Conservation (phyloP, 2,329 filamentous ascomycete species). For the Botrytis byssoidea region DNA sequence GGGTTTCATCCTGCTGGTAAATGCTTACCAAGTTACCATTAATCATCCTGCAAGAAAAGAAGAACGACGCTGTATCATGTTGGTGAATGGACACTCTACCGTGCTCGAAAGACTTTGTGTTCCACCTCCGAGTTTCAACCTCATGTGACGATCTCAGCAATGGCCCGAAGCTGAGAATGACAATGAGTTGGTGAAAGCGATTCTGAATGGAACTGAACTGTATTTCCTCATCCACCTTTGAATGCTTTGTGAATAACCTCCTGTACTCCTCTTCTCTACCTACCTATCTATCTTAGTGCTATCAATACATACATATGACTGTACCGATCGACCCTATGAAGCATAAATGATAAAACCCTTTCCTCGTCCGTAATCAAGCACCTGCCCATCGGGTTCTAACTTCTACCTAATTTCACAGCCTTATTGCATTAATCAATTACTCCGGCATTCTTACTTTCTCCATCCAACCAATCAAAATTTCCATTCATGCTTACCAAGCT, state of each 20-base stretch:
- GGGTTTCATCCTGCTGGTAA: no score
- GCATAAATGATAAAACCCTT: not conserved
- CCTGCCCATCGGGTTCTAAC: not conserved
- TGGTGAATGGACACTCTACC: not conserved
- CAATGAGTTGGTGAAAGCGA: not conserved
- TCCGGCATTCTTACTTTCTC: not conserved
- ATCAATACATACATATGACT: not conserved
- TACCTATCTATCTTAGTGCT: not conserved
- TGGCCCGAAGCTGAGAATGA: not conserved
- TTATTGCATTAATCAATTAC: conserved; percentile 1
- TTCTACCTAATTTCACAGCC: not conserved
- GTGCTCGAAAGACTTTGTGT: not conserved
- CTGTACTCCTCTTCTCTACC: not conserved
- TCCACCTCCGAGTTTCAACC: not conserved
- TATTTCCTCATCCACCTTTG: not conserved
- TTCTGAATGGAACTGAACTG: not conserved
- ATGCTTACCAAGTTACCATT: no score
- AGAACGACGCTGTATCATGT: not conserved
- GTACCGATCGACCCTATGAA: not conserved
- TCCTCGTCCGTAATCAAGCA: not conserved
- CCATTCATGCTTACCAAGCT: not conserved
- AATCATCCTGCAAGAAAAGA: no score
- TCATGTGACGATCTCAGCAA: not conserved
- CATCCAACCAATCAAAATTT: conserved; percentile 1
- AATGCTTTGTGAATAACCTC: not conserved